Evolutionary conservation across 345 rosid genomes (phyloP).

Genomic region (Citrus sp.): DNA sequence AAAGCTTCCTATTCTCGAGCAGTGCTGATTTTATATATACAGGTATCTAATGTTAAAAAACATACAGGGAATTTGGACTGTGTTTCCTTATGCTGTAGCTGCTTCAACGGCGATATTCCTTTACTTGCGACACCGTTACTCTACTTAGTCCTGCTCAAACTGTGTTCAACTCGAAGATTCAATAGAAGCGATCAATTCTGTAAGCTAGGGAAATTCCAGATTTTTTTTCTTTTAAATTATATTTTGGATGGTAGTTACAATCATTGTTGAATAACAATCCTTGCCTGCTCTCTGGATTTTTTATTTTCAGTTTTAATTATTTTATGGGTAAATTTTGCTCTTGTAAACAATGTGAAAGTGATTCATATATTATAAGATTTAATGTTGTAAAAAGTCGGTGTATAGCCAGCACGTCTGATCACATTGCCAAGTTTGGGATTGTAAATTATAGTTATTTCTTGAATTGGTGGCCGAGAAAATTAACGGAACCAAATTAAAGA

Average conservation of each 20-base stretch:
- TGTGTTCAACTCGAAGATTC: not conserved
- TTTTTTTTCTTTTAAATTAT: not conserved
- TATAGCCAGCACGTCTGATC: not conserved
- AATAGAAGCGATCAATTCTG: not conserved
- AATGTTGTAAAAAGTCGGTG: not conserved
- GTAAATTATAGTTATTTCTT: not conserved
- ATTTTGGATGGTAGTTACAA: conserved; percentile 20
- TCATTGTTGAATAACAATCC: conserved; percentile 20
- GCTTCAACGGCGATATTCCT: conserved; percentile 65
- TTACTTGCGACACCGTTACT: conserved; percentile 29
- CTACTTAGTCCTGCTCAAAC: conserved; percentile 21
- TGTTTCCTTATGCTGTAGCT: conserved; percentile 70
- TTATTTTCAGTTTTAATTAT: not conserved
- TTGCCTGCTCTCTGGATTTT: not conserved
- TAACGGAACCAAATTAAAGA: not conserved
- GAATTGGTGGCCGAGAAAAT: not conserved
- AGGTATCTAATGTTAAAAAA: conserved; percentile 9
- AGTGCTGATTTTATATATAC: not conserved
- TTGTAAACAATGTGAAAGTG: not conserved
- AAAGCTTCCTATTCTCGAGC: not conserved
- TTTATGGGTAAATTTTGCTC: not conserved
- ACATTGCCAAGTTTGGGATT: not conserved
- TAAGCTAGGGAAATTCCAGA: not conserved
- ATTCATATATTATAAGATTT: not conserved
- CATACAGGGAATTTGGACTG: conserved; percentile 79